Percentiles rank a stretch among this genome's conserved stretches.
Conservation (phyloP, 1,284 basidiomycete genomes). For the Marasmius tenuissimus region DNA sequence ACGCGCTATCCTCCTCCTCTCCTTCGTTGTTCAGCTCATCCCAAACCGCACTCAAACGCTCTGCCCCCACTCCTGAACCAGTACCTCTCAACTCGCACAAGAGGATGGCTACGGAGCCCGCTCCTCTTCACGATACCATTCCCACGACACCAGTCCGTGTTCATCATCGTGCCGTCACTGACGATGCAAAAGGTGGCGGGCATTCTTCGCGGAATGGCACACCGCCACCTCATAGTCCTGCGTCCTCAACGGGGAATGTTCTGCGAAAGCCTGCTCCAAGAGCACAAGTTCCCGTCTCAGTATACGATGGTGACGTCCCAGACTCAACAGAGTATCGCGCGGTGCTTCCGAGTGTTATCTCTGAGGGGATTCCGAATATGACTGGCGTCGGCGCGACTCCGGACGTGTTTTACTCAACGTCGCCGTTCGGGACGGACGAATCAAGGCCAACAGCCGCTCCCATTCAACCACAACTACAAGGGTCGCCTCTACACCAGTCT, state of each 20-base stretch:
- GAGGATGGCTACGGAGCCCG: constrained; percentile 33
- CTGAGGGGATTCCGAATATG: constrained; percentile 53
- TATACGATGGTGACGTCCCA: constrained; percentile 38
- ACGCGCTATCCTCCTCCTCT: constrained; percentile 32
- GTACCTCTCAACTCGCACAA: constrained; percentile 23
- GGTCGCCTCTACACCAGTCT: constrained; percentile 12
- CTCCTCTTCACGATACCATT: constrained; percentile 13
- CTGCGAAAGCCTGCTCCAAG: constrained; percentile 59
- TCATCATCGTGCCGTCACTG: constrained; percentile 29
- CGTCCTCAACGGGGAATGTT: constrained; percentile 20
- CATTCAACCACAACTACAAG: constrained; percentile 1
- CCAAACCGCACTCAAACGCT: constrained; percentile 25
- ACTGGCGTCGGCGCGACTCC: constrained; percentile 59
- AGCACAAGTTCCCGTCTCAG: constrained; percentile 63
- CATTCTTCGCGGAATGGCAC: neutral
- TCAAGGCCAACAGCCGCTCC: neutral
- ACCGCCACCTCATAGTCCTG: neutral
- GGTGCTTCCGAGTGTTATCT: constrained; percentile 50
- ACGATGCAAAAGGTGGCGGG: constrained; percentile 15
- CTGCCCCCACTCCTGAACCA: constrained; percentile 11
- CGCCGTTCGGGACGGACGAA: constrained; percentile 23
- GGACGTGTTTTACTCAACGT: constrained; percentile 31
- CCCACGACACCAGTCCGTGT: constrained; percentile 14
- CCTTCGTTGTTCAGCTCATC: constrained; percentile 27
- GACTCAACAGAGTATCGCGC: constrained; percentile 35